A percentile compares a stretch with the other conserved stretches of the same genome.
Evolutionary conservation across 164 flowering plant genomes (phyloP).

Genomic region (Aristolochia californica): DNA sequence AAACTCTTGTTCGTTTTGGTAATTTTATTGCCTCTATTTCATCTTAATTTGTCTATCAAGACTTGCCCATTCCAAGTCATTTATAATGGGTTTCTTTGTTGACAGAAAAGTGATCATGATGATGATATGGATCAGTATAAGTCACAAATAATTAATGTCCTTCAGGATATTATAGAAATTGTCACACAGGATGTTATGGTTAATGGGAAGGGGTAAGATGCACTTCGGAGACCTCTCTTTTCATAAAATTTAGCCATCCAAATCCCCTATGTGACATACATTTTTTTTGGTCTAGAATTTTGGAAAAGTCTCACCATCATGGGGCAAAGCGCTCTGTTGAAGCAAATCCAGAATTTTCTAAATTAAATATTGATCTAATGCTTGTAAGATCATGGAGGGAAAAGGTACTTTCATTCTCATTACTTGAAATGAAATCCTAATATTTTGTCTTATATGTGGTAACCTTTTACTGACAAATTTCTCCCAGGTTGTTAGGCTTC

Average conservation of each 20-base stretch:
- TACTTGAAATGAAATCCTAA: not conserved
- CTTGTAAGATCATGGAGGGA: conserved; percentile 54
- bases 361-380: conserved; percentile 35
- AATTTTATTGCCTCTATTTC: conserved; percentile 10
- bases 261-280: not conserved
- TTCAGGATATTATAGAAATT: conserved; percentile 93
- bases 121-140: conserved; percentile 26
- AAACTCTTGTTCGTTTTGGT: conserved; percentile 68
- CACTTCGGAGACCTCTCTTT: not conserved
- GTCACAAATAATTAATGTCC: conserved; percentile 58
- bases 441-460: not conserved
- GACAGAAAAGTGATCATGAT: conserved; percentile 44
- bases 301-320: conserved; percentile 29
- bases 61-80: not conserved
- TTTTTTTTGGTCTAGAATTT: conserved; percentile 26
- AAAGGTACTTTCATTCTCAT: conserved; percentile 39
- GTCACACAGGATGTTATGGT: conserved; percentile 76
- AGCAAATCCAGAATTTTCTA: conserved; percentile 64
- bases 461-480: conserved; percentile 2
- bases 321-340: conserved; percentile 15
- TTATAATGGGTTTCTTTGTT: conserved; percentile 3
- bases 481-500: conserved; percentile 67
- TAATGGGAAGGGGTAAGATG: conserved; percentile 57
- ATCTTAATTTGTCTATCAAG: not conserved
- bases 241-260: not conserved